A percentile compares a stretch with the other conserved stretches of the same genome.
Conservation (phyloP, 805 yeast genomes). For the Alloascoidea hylecoeti region DNA sequence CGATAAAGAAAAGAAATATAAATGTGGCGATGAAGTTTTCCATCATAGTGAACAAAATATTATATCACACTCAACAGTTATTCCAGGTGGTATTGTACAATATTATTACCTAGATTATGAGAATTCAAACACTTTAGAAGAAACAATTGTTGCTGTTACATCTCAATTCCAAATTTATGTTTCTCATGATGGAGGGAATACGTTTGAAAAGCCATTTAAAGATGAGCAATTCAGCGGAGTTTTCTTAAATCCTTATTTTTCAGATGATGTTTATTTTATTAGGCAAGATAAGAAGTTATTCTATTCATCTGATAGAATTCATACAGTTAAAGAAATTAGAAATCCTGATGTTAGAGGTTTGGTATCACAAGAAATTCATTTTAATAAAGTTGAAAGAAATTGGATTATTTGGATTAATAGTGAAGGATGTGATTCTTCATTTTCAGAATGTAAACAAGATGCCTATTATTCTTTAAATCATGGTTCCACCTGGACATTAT, state of each 20-base stretch:
- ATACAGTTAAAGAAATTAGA: slow-evolving; percentile 27
- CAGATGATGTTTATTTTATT: slow-evolving; percentile 40
- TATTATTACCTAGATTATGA: slow-evolving; percentile 51
- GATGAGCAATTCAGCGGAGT: slow-evolving; percentile 34
- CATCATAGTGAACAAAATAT: slow-evolving; percentile 22
- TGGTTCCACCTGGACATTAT: slow-evolving; percentile 45
- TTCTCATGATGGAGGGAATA: slow-evolving; percentile 57
- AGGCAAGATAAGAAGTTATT: slow-evolving; percentile 36
- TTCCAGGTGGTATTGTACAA: slow-evolving; percentile 33
- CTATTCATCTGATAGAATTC: slow-evolving; percentile 59
- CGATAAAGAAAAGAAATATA: slow-evolving; percentile 17
- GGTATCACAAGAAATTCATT: slow-evolving; percentile 13
- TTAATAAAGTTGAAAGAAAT: slow-evolving; percentile 31
- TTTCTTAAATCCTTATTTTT: slow-evolving; percentile 44
- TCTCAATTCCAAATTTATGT: slow-evolving; percentile 35
- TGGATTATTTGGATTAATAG: slow-evolving; percentile 62
- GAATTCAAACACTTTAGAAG: slow-evolving; percentile 30
- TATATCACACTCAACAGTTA: slow-evolving; percentile 15
- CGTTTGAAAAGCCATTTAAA: slow-evolving; percentile 25
- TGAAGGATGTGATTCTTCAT: slow-evolving; percentile 36
- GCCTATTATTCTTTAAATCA: slow-evolving; percentile 54
- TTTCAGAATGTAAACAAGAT: slow-evolving; percentile 34
- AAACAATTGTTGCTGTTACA: slow-evolving; percentile 52
- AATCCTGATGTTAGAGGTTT: slow-evolving; percentile 37
- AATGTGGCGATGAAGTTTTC: slow-evolving; percentile 20